Conservation (phyloP, 2,329 filamentous ascomycete genomes). For the Colletotrichum caudatum region DNA sequence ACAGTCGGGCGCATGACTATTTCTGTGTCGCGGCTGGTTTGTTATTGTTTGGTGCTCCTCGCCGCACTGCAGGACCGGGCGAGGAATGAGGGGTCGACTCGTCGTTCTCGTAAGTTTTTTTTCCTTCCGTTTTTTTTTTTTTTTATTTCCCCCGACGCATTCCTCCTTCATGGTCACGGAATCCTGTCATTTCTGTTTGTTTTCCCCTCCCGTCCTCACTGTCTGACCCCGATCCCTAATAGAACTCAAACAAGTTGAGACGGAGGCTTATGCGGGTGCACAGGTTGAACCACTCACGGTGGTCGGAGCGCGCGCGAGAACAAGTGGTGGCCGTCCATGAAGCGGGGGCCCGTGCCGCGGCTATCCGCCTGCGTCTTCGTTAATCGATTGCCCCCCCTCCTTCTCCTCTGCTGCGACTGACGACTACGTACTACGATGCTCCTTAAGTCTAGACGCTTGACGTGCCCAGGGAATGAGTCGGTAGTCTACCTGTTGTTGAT, state of each 20-base stretch:
- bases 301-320: constrained; percentile 12
- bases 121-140: too few species aligned
- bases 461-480: not conserved
- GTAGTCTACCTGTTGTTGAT: not conserved
- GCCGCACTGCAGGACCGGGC: not conserved
- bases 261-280: constrained; percentile 38
- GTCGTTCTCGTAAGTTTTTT: not conserved
- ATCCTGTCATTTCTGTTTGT: not conserved
- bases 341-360: constrained; percentile 32
- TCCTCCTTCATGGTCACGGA: not conserved
- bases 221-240: constrained; percentile 37
- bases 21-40: constrained; percentile 1
- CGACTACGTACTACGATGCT: too few species aligned
- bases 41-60: constrained; percentile 2
- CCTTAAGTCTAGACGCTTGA: too few species aligned
- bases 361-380: too few species aligned
- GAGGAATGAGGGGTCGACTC: constrained; percentile 3
- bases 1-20: not conserved
- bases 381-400: too few species aligned
- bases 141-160: not conserved
- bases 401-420: not conserved
- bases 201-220: constrained; percentile 8
- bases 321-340: constrained; percentile 34
- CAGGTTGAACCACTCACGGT: constrained; percentile 21
- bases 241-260: constrained; percentile 42